Evolutionary conservation across 2,329 filamentous ascomycete species (phyloP).

Genomic region (Trichoderma atroviride): DNA sequence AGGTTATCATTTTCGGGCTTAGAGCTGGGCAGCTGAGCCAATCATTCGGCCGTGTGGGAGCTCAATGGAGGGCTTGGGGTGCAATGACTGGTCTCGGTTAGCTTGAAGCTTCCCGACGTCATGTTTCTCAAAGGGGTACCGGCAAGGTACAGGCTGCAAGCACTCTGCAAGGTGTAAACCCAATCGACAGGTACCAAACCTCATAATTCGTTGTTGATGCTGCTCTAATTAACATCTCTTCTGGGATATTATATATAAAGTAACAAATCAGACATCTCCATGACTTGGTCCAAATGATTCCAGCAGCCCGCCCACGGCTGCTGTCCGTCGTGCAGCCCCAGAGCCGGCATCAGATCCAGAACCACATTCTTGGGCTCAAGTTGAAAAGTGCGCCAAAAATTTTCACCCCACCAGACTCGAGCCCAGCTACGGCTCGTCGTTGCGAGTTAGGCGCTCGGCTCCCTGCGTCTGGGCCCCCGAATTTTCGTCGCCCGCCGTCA

Average conservation of each 20-base stretch:
- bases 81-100: constrained; percentile 11
- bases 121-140: not conserved
- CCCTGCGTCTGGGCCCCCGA: not conserved
- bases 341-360: not conserved
- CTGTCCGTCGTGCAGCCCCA: not conserved
- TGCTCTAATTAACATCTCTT: not conserved
- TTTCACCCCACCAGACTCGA: constrained; percentile 32
- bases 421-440: not conserved
- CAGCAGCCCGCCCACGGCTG: not conserved
- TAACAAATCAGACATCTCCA: no score
- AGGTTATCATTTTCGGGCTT: not conserved
- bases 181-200: not conserved
- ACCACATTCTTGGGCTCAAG: not conserved
- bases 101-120: constrained; percentile 8
- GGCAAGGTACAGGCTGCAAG: not conserved
- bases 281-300: not conserved
- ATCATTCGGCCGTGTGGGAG: not conserved
- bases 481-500: not conserved
- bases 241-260: not conserved
- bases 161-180: not conserved
- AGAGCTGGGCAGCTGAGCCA: not conserved
- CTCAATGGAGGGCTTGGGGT: not conserved
- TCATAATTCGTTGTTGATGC: not conserved
- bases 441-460: constrained; percentile 17
- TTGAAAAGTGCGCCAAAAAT: constrained; percentile 24